Base-by-base conservation (phyloP, 768 basidiomycete species). In the Boletus tylopilopsis region DNA sequence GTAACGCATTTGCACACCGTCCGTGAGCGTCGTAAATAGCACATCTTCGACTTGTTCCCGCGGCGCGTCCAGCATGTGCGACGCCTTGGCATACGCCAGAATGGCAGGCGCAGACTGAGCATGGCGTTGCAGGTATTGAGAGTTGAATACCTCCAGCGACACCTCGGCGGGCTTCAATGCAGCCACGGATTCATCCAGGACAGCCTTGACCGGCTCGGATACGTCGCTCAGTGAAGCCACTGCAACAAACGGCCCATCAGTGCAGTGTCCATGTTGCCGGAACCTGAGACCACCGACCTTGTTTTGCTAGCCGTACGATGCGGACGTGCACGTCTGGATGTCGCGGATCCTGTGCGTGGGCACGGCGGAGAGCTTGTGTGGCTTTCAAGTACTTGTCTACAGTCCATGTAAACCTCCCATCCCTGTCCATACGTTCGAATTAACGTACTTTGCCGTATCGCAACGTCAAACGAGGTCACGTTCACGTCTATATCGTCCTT, bases 381-480 rank as follows among this genome's bases (percentile, higher is more conserved):
- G 94, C 94, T 58, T 91, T 89, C 30, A 94, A 70, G 51, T 84
- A 81, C 66, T 91, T 90, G 63, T 82, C 94, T 94, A 54, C 13
- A 19, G 21, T n/a, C 16, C 38, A 24, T 6, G 42, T 54, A 4
- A 57, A 25, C 15, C 22, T 7, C 23, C 15, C 25, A 3, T 24
- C 45, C 10, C 29, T 9, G 16, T 18, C 11, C 25, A 22, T 10
- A 6, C 34, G 25, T 29, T 19, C 23, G n/a, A 22, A 45, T 40
- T 0, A 30, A 58, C 38, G 73, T 84, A 94, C 94, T 82, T 61
- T 87, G 78, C 51, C 90, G 79, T 41, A 89, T 76, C 24, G 87
- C 82, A 18, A 97, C 87, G 61, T 96, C 93, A 61, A 88, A 95
- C 6, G 75, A 73, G 1, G 77, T 75, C 42, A 84, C 67, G 86